Evolutionary conservation across 768 basidiomycete species (phyloP).

Genomic region (Podaxis pistillaris): DNA sequence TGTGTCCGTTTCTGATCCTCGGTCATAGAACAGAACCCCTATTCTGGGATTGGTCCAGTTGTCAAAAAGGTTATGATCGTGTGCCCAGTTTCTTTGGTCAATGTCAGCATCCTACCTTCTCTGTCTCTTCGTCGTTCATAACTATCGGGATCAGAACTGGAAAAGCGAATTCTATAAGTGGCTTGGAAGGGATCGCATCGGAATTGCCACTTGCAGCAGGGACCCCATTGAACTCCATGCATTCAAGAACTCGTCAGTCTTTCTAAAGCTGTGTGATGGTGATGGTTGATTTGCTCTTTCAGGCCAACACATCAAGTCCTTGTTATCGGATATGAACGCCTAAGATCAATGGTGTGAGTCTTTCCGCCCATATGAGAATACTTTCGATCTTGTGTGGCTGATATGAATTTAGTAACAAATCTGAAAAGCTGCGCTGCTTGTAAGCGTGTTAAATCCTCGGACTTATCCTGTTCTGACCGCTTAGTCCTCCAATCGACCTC

Average conservation of each 20-base stretch:
- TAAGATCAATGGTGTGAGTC: slow-evolving; percentile 77
- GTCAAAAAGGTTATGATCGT: slow-evolving; percentile 88
- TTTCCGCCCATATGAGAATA: background rate
- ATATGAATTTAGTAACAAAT: slow-evolving; percentile 5
- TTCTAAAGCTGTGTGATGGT: background rate
- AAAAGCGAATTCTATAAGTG: slow-evolving; percentile 94
- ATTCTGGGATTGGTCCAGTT: slow-evolving; percentile 49
- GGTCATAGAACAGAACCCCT: slow-evolving; percentile 77
- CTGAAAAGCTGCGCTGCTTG: slow-evolving; percentile 13
- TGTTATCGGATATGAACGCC: slow-evolving; percentile 92
- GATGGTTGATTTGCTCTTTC: background rate
- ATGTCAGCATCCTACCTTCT: slow-evolving; percentile 43
- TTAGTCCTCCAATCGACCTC: slow-evolving; percentile 86
- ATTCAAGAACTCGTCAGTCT: slow-evolving; percentile 70
- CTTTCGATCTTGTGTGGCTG: background rate
- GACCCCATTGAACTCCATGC: slow-evolving; percentile 54
- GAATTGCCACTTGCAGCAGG: slow-evolving; percentile 46
- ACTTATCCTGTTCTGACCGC: slow-evolving; percentile 3
- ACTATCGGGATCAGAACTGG: slow-evolving; percentile 69
- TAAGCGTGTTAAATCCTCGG: background rate
- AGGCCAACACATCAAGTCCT: slow-evolving; percentile 82
- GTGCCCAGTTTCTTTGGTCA: slow-evolving; percentile 89
- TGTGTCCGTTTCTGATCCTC: background rate
- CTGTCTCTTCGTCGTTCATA: slow-evolving; percentile 9
- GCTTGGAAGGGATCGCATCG: slow-evolving; percentile 56